Evolutionary conservation across 441 rosid genomes (phyloP), one percentile per base, ranked within the genome.

Genomic region (Macaranga tanarius): DNA sequence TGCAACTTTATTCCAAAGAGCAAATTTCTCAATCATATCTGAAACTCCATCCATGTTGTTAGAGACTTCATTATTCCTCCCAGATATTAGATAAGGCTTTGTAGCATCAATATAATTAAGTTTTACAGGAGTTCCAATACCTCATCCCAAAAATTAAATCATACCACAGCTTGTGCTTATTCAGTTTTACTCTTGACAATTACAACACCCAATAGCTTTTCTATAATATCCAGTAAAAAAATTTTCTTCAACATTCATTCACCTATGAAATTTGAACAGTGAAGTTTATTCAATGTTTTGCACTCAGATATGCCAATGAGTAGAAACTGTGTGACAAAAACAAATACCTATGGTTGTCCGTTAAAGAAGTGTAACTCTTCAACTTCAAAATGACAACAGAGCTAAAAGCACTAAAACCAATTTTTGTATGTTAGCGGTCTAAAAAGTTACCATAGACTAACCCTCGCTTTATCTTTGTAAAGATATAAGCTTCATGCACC

Each of bases 361-460:
- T 42, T 64, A 1, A 5, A n/a, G 34, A 6, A 1, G 23, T 65
- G 22, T 61, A 25, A 50, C 52, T 54, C 65, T 38, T 61, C 17
- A 47, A 70, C n/a, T 51, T 54, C 60, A 58, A 26, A 65, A 73
- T 16, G 38, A 51, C 40, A 58, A 7, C 17, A 61, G 65, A 61
- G 45, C 16, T 26, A 70, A 1, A 19, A 19, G 56, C 52, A 23
- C 38, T 31, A 31, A 31, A 31, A 34, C 45, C 40, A 45, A 45
- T 26, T 45, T 42, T 42, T 7, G 9, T 42, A 10, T 42, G 11
- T 7, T 1, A 42, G 11, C 45, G 5, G 11, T 42, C 45, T 7
- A 42, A 42, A 7, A 42, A 5, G 45, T 40, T 42, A 42, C 45
- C 11, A 42, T 7, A 42, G 45, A 42, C 45, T 42, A 42, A 42